These are phyloP conservation scores for Mycosphaerelloides madeirae DNA, from an alignment of 2,329 filamentous ascomycete species.

Conservation along the genomic window DNA sequence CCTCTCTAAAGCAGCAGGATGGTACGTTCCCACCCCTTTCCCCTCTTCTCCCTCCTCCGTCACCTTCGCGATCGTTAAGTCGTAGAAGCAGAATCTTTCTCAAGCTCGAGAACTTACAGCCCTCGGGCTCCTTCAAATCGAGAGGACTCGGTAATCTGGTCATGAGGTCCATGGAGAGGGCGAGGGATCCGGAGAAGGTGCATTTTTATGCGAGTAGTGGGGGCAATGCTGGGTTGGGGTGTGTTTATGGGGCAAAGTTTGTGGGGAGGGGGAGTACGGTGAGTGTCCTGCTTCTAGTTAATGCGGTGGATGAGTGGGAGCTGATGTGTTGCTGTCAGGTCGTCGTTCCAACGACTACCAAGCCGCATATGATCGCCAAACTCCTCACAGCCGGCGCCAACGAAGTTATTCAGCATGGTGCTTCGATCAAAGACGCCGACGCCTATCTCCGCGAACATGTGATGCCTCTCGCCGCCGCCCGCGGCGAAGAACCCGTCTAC, in stretches of 20 bases:
- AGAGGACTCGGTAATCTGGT: slow-evolving; percentile 68
- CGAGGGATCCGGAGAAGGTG: slow-evolving; percentile 27
- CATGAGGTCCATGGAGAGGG: slow-evolving; percentile 44
- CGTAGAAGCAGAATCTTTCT: slow-evolving; percentile 65
- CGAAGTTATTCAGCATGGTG: slow-evolving; percentile 64
- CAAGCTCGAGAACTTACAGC: slow-evolving; percentile 81
- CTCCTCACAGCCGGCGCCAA: slow-evolving; percentile 62
- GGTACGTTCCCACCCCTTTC: slow-evolving; percentile 46
- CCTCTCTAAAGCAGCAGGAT: slow-evolving; percentile 66
- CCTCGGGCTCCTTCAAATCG: slow-evolving; percentile 82
- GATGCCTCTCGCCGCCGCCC: slow-evolving; percentile 36
- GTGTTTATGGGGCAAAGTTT: slow-evolving; percentile 64
- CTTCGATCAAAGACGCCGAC: slow-evolving; percentile 66
- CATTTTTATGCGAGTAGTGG: slow-evolving; percentile 78
- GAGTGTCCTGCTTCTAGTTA: slow-evolving; percentile 47
- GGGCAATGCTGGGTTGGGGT: slow-evolving; percentile 79
- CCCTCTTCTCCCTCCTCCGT: neutral
- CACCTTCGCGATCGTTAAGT: slow-evolving; percentile 4
- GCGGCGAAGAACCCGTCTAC: slow-evolving; percentile 55
- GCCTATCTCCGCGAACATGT: slow-evolving; percentile 57
- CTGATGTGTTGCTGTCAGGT: slow-evolving; percentile 61
- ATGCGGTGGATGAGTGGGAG: slow-evolving; percentile 58
- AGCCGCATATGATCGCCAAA: slow-evolving; percentile 66
- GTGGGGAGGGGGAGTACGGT: slow-evolving; percentile 65
- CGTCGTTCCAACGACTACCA: slow-evolving; percentile 64